Conservation (phyloP, 1,284 basidiomycete species). For the Rhodotorula sp. region DNA sequence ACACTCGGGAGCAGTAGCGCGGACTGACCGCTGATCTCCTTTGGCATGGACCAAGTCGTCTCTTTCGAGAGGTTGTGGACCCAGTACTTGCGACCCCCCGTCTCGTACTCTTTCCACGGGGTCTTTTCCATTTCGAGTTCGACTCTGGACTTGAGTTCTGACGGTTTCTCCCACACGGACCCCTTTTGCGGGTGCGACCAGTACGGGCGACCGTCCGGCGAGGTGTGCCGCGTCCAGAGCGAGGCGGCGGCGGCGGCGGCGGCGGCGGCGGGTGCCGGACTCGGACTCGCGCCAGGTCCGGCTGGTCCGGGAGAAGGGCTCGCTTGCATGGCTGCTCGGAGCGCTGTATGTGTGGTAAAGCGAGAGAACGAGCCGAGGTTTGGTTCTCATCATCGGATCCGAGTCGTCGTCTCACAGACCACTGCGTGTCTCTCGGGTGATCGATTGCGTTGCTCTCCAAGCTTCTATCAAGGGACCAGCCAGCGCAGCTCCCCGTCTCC, state of each 20-base stretch:
- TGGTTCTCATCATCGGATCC: no score
- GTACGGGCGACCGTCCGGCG: slow-evolving; percentile 75
- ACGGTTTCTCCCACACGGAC: slow-evolving; percentile 44
- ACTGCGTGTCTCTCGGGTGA: no score
- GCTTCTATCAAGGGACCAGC: no score
- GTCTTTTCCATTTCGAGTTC: slow-evolving; percentile 44
- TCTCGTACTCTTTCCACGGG: slow-evolving; percentile 44
- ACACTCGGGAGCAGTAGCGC: neutral
- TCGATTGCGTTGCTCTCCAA: no score
- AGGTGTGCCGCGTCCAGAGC: slow-evolving; percentile 85
- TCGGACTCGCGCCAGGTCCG: neutral
- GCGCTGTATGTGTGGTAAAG: no score
- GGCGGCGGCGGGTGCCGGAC: neutral
- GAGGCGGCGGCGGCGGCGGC: neutral
- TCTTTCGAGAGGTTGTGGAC: slow-evolving; percentile 60
- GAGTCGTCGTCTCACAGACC: no score
- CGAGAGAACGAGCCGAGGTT: no score
- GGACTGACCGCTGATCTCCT: slow-evolving; percentile 73
- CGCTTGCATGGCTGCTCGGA: no score
- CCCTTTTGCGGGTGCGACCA: slow-evolving; percentile 70
- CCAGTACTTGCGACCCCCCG: slow-evolving; percentile 43
- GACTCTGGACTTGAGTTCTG: slow-evolving; percentile 44
- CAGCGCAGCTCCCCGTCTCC: no score
- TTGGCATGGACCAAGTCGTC: slow-evolving; percentile 95
- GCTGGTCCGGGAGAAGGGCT: no score